Conservation (phyloP, 2,329 filamentous ascomycete genomes). For the Venturia effusa region DNA sequence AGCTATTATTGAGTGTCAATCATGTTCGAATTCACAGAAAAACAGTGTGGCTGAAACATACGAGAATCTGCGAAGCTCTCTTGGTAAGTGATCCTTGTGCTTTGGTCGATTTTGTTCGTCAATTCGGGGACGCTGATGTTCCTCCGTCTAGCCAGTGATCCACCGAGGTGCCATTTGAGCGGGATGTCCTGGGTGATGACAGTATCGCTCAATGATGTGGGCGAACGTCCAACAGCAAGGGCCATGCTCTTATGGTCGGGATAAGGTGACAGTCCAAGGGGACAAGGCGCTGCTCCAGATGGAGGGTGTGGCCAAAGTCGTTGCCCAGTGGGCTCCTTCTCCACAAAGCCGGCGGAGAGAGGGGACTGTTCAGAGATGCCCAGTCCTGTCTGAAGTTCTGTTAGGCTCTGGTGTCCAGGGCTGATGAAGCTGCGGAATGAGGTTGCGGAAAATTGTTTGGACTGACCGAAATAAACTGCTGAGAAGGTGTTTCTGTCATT, state of each 20-base stretch:
- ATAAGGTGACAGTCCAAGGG: neutral
- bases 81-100: constrained; percentile 22
- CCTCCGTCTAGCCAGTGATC: constrained; percentile 27
- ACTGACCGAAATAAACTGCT: neutral
- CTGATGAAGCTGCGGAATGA: neutral
- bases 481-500: constrained; percentile 24
- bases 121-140: constrained; percentile 32
- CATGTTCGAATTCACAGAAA: neutral
- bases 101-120: constrained; percentile 17
- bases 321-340: constrained; percentile 1
- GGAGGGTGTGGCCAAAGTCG: constrained; percentile 9
- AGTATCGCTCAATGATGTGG: constrained; percentile 30
- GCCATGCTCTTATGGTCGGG: constrained; percentile 19
- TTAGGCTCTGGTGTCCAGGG: neutral
- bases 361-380: constrained; percentile 4
- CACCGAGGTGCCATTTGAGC: constrained; percentile 23
- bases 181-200: constrained; percentile 22
- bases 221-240: constrained; percentile 26
- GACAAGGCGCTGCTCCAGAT: neutral
- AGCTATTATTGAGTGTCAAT: constrained; percentile 15
- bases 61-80: constrained; percentile 29
- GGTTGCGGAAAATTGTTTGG: neutral
- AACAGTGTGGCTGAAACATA: constrained; percentile 17
- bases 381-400: constrained; percentile 3
- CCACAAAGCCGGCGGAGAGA: neutral